Percentiles rank a stretch among this genome's conserved stretches.
Evolutionary conservation across 768 basidiomycete genomes (phyloP).

Genomic region (Hericium alpestre): DNA sequence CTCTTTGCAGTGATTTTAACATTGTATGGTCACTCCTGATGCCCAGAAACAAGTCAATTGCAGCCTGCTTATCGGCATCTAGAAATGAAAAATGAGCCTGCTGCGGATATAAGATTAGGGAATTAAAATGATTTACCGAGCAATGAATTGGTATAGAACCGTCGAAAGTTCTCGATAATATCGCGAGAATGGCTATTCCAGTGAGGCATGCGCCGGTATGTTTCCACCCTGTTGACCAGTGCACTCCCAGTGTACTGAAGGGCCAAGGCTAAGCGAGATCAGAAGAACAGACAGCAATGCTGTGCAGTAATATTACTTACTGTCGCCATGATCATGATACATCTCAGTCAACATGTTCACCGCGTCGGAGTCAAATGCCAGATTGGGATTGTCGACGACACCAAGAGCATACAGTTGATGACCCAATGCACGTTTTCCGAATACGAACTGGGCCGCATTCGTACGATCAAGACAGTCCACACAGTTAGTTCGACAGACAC

Average conservation of each 20-base stretch:
- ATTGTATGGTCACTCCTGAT: constrained; percentile 42
- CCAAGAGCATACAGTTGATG: constrained; percentile 95
- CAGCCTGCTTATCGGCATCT: constrained; percentile 96
- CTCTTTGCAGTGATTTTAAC: constrained; percentile 40
- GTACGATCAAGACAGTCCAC: constrained; percentile 96
- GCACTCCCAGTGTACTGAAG: constrained; percentile 96
- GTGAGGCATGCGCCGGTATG: constrained; percentile 88
- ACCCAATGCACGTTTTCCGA: constrained; percentile 87
- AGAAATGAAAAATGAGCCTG: background rate
- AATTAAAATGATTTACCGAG: constrained; percentile 44
- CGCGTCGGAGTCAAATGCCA: constrained; percentile 88
- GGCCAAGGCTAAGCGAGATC: constrained; percentile 56
- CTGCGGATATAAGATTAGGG: background rate
- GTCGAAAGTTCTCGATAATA: constrained; percentile 87
- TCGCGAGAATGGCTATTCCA: constrained; percentile 97
- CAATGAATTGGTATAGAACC: constrained; percentile 91
- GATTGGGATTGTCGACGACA: constrained; percentile 71
- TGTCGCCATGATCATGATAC: constrained; percentile 97
- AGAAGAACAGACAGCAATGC: no score
- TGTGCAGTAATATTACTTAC: constrained; percentile 32
- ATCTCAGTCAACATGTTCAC: constrained; percentile 97
- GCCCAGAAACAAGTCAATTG: constrained; percentile 95
- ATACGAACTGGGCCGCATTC: constrained; percentile 94
- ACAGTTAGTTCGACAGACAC: constrained; percentile 89
- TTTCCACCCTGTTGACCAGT: constrained; percentile 91